Conservation (phyloP, 768 basidiomycete species). For the Kwoniella bestiolae region DNA sequence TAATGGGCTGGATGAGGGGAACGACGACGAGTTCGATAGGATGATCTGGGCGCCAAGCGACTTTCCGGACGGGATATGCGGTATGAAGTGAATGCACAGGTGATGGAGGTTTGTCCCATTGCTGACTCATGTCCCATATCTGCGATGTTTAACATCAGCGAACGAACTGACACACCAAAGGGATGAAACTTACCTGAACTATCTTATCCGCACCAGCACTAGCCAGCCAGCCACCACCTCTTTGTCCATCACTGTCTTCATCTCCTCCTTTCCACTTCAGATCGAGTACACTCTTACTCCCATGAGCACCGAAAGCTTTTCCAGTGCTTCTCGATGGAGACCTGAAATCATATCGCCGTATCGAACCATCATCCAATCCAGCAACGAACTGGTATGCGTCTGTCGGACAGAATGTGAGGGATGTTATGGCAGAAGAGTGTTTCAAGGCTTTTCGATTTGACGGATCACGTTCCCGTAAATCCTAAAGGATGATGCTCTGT, state of each 20-base stretch:
- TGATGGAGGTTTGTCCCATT: slow-evolving; percentile 40
- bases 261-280: slow-evolving; percentile 52
- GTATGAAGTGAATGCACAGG: slow-evolving; percentile 51
- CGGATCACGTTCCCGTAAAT: slow-evolving; percentile 45
- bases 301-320: slow-evolving; percentile 52
- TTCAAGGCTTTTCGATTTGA: slow-evolving; percentile 41
- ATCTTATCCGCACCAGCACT: slow-evolving; percentile 53
- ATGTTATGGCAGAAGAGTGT: slow-evolving; percentile 45
- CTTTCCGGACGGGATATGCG: slow-evolving; percentile 45
- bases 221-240: slow-evolving; percentile 51
- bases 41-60: slow-evolving; percentile 54
- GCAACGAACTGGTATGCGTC: slow-evolving; percentile 45
- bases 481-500: slow-evolving; percentile 30
- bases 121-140: slow-evolving; percentile 56
- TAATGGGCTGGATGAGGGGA: slow-evolving; percentile 37
- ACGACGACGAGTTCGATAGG: slow-evolving; percentile 52
- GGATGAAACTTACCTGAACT: slow-evolving; percentile 46
- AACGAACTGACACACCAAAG: background rate
- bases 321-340: slow-evolving; percentile 35
- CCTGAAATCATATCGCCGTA: slow-evolving; percentile 53
- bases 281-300: slow-evolving; percentile 51
- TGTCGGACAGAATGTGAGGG: slow-evolving; percentile 48
- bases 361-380: slow-evolving; percentile 51
- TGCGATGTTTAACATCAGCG: slow-evolving; percentile 11
- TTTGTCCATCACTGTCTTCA: slow-evolving; percentile 20